Evolutionary conservation across 2,329 filamentous ascomycete genomes (phyloP), one percentile per base, ranked within the genome.

Genomic region (Arthrobotrys sphaeroides): DNA sequence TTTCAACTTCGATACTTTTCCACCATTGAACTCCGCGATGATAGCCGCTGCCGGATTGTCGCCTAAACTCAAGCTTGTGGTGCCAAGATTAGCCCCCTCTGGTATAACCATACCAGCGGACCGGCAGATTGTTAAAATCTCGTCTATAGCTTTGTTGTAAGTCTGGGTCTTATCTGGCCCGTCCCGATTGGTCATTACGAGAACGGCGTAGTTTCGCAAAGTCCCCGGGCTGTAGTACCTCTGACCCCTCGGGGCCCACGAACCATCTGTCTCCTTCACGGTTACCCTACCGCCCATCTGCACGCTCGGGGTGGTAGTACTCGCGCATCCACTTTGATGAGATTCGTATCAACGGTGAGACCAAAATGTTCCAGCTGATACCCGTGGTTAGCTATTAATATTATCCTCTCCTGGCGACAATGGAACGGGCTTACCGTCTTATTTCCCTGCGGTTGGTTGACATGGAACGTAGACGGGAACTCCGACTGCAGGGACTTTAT

Each of bases 331-430:
- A 66, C 33, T 26, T 60, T 64, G 2, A 66, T 36, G 16, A 70
- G 65, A 1, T 26, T 36, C 0, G 42, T 18, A 3, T 31, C 40
- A 12, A 77, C 13, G 2, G 28, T 36, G 10, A 64, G 62, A 7
- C 64, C 70, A 40, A 72, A 77, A 5, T 7, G 13, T 42, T 38
- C 12, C 31, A 77, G 28, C 75, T 73, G 78, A 51, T 18, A 5
- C 16, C 13, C 10, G 10, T 47, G 12, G 13, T 28, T 55, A 28
- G 45, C 18, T 6, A 43, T 33, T n/a, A n/a, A n/a, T n/a, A n/a
- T n/a, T n/a, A n/a, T n/a, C n/a, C n/a, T n/a, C n/a, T n/a, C n/a
- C n/a, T n/a, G n/a, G n/a, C n/a, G n/a, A n/a, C 13, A 31, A 36
- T 3, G n/a, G 31, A 6, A 6, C 33, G 13, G 5, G 28, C 45